Evolutionary conservation across 2,329 filamentous ascomycete species (phyloP).

Genomic region (Cordyceps militaris): DNA sequence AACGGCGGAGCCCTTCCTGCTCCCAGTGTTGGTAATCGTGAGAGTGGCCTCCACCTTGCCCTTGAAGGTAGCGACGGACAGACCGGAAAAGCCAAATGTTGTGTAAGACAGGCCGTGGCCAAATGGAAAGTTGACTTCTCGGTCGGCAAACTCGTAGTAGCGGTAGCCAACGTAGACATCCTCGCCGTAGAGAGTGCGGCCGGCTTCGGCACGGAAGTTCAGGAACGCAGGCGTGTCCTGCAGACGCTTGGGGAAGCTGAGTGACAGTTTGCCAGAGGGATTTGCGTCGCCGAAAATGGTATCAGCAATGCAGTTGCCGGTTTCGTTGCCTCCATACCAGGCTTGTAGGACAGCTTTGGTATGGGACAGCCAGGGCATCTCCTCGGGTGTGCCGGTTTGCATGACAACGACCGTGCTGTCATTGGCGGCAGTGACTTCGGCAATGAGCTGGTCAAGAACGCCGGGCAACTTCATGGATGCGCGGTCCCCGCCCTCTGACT

Average conservation of each 20-base stretch:
- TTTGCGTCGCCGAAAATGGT: slow-evolving; percentile 68
- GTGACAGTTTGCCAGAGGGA: slow-evolving; percentile 66
- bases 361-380: slow-evolving; percentile 59
- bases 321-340: slow-evolving; percentile 85
- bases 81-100: slow-evolving; percentile 50
- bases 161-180: slow-evolving; percentile 76
- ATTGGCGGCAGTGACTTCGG: slow-evolving; percentile 58
- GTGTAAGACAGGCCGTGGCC: slow-evolving; percentile 77
- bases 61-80: slow-evolving; percentile 39
- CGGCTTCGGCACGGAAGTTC: slow-evolving; percentile 65
- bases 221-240: slow-evolving; percentile 70
- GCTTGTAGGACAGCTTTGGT: slow-evolving; percentile 61
- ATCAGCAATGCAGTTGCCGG: slow-evolving; percentile 73
- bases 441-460: slow-evolving; percentile 62
- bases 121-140: slow-evolving; percentile 65
- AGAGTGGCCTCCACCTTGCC: slow-evolving; percentile 43
- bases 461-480: slow-evolving; percentile 72
- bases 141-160: slow-evolving; percentile 66
- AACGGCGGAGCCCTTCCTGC: slow-evolving; percentile 44
- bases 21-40: slow-evolving; percentile 56
- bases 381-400: slow-evolving; percentile 69
- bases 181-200: slow-evolving; percentile 69
- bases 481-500: slow-evolving; percentile 71
- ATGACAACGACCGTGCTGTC: slow-evolving; percentile 65
- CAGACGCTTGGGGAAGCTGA: slow-evolving; percentile 61